phyloP scores from a whole-genome alignment of 371 early-diverging fungal species.

The Mucor irregularis region DNA sequence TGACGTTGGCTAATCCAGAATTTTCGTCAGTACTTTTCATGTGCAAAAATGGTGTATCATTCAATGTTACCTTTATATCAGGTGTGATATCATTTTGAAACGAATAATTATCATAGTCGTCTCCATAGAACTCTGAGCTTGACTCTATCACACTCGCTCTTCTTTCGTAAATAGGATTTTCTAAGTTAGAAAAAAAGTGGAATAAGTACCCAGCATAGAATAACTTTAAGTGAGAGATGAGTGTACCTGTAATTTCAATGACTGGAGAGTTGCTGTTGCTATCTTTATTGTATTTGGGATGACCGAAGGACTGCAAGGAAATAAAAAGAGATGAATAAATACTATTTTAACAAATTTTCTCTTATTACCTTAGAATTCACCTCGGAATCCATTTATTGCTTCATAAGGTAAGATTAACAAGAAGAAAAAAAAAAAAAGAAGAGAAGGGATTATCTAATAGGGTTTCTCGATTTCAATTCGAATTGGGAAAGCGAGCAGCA shows the following conservation, averaged over 20 bases:
- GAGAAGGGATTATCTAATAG: no score
- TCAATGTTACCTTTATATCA: slow-evolving; percentile 1
- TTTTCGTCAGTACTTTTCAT: no score
- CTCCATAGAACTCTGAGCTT: background rate
- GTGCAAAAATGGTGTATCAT: background rate
- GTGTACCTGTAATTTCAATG: background rate
- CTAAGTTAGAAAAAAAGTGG: background rate
- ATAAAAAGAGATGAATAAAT: background rate
- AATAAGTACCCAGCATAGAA: background rate
- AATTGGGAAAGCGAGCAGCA: no score
- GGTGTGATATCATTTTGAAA: background rate
- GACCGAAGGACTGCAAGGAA: slow-evolving; percentile 16
- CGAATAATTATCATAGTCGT: slow-evolving; percentile 3
- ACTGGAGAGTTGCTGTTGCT: background rate
- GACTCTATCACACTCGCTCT: slow-evolving; percentile 12
- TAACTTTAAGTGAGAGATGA: background rate
- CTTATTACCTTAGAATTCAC: no score
- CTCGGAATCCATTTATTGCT: slow-evolving; percentile 44
- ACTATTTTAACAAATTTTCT: no score
- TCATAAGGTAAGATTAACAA: slow-evolving; percentile 30
- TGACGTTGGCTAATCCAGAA: slow-evolving; percentile 16
- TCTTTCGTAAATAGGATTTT: slow-evolving; percentile 5
- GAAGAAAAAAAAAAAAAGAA: slow-evolving; percentile 6
- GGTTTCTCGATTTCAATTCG: no score
- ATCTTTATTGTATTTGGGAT: background rate